These are phyloP conservation scores for Claviceps sp. DNA, from an alignment of 2,329 filamentous ascomycete genomes.

Conservation along the genomic window DNA sequence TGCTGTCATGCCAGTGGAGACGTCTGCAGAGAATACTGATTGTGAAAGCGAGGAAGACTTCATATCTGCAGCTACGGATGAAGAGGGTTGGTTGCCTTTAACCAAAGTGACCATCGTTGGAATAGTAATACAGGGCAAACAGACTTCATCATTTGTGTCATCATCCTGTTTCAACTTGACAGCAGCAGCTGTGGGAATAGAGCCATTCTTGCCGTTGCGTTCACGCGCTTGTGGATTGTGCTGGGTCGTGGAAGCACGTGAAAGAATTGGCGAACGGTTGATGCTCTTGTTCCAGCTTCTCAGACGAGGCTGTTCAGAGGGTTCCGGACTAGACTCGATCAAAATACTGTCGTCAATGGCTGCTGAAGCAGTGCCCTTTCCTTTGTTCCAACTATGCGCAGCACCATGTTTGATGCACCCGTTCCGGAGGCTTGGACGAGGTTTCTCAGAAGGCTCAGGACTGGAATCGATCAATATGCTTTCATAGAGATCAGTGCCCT, in stretches of 20 bases:
- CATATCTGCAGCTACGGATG: not conserved
- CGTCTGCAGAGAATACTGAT: not conserved
- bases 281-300: not conserved
- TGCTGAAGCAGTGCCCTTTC: too few relatives aligned
- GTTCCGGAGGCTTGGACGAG: too few relatives aligned
- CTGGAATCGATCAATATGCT: too few relatives aligned
- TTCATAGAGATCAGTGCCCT: too few relatives aligned
- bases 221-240: not conserved
- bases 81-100: not conserved
- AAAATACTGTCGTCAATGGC: not conserved
- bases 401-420: too few relatives aligned
- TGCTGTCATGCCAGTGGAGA: not conserved
- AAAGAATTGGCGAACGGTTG: not conserved
- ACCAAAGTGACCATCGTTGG: not conserved
- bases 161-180: slow-evolving; percentile 1
- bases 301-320: not conserved
- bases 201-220: not conserved
- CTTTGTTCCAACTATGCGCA: too few relatives aligned
- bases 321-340: not conserved
- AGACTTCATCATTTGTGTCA: not conserved
- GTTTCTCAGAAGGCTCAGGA: too few relatives aligned
- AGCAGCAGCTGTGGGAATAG: not conserved
- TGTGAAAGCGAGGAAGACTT: not conserved
- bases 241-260: not conserved
- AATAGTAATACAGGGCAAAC: not conserved